Conservation (phyloP, 257 asterid species). For the Eucommia ulmoides region DNA sequence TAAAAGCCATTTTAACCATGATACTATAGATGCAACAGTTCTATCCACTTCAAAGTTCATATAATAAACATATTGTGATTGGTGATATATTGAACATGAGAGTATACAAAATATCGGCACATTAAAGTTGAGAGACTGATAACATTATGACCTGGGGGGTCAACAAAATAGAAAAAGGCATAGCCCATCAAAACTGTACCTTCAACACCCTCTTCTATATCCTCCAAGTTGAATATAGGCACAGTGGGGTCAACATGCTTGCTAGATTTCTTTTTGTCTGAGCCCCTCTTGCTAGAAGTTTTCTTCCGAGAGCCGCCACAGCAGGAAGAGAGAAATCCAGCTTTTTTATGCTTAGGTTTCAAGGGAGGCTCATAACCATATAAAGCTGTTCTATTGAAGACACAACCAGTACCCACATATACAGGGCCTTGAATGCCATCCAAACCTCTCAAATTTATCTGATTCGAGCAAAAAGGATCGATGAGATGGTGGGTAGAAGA, state of each 20-base stretch:
- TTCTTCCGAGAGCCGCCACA: conserved; percentile 71
- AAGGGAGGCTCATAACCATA: conserved; percentile 90
- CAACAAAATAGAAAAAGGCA: too few species aligned
- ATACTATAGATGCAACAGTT: neutral
- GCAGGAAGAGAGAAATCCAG: conserved; percentile 53
- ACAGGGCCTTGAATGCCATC: conserved; percentile 98
- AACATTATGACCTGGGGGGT: too few species aligned
- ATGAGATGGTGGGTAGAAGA: neutral
- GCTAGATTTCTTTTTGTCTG: conserved; percentile 89
- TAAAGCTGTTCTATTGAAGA: conserved; percentile 85
- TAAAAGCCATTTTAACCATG: neutral
- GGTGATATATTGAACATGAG: too few species aligned
- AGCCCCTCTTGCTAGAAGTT: conserved; percentile 65
- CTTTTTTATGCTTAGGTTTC: conserved; percentile 67
- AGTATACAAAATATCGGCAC: too few species aligned
- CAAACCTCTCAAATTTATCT: conserved; percentile 94
- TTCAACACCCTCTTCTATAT: conserved; percentile 97
- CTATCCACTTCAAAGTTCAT: too few species aligned
- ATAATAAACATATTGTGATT: too few species aligned
- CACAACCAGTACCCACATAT: conserved; percentile 96
- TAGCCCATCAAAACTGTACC: conserved; percentile 46
- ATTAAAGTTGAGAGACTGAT: too few species aligned
- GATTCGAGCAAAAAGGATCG: conserved; percentile 10
- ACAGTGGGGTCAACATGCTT: conserved; percentile 88
- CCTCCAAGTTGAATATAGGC: conserved; percentile 90